A percentile compares a stretch with the other conserved stretches of the same genome.
phyloP scores from a whole-genome alignment of 352 stramenopile genomes.

The Pythium rishiriense region DNA sequence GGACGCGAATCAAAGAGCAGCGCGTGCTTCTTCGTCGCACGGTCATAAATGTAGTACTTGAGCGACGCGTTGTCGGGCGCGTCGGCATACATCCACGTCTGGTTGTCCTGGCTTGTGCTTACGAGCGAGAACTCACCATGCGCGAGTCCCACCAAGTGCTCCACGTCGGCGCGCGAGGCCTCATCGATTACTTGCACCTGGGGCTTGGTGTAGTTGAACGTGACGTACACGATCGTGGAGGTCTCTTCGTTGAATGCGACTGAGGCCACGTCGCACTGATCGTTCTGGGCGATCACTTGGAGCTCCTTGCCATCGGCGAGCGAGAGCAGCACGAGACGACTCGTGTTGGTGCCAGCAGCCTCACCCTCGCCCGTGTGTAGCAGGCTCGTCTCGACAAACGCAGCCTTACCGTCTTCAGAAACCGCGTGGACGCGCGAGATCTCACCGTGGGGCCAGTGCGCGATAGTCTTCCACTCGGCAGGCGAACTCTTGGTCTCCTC shows the following conservation, averaged over 20 bases:
- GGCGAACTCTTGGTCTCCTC: constrained; percentile 20
- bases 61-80: constrained; percentile 63
- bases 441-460: constrained; percentile 41
- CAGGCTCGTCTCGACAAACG: constrained; percentile 45
- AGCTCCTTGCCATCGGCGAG: constrained; percentile 32
- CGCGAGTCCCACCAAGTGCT: constrained; percentile 20
- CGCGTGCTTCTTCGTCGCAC: constrained; percentile 27
- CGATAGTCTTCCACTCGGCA: constrained; percentile 35
- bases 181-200: constrained; percentile 37
- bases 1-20: constrained; percentile 44
- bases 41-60: constrained; percentile 50
- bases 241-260: constrained; percentile 35
- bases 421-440: constrained; percentile 27
- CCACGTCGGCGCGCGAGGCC: constrained; percentile 32
- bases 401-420: constrained; percentile 31
- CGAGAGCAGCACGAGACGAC: constrained; percentile 43
- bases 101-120: constrained; percentile 43
- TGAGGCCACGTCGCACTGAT: constrained; percentile 29
- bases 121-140: constrained; percentile 35
- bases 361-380: constrained; percentile 21
- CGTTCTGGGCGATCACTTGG: constrained; percentile 34
- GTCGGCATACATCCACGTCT: constrained; percentile 56
- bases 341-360: constrained; percentile 30
- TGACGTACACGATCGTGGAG: constrained; percentile 26
- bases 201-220: constrained; percentile 42